phyloP scores from a whole-genome alignment of 2,329 filamentous ascomycete species.

The Pleoardoris graminearum region DNA sequence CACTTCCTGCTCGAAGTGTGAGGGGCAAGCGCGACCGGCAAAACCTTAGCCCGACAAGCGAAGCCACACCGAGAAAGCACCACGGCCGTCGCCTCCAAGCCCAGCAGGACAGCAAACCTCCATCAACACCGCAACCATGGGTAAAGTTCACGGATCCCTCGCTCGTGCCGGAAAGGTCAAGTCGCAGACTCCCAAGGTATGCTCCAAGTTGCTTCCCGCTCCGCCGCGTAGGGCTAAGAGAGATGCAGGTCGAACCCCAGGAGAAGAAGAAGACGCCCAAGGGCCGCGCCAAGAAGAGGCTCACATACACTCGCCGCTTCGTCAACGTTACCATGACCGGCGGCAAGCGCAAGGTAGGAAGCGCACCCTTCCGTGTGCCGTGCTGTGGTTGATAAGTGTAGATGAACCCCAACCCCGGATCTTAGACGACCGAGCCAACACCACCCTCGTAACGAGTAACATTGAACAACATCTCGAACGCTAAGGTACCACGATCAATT shows the following conservation, averaged over 20 bases:
- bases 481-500: conserved; percentile 4
- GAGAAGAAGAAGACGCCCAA: conserved; percentile 98
- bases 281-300: conserved; percentile 96
- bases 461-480: conserved; percentile 3
- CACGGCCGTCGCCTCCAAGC: neutral
- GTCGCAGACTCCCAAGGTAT: conserved; percentile 39
- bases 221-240: conserved; percentile 23
- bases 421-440: conserved; percentile 52
- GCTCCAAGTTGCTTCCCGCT: neutral
- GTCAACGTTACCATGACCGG: conserved; percentile 97
- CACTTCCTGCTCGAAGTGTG: neutral
- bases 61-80: conserved; percentile 5
- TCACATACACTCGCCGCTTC: conserved; percentile 95
- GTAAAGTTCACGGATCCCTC: conserved; percentile 93
- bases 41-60: conserved; percentile 8
- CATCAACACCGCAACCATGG: conserved; percentile 62
- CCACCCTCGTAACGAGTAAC: conserved; percentile 5
- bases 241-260: conserved; percentile 74
- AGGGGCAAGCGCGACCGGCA: conserved; percentile 7
- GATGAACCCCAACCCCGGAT: conserved; percentile 87
- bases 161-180: conserved; percentile 98
- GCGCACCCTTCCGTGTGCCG: neutral
- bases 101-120: conserved; percentile 8
- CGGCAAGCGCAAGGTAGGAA: conserved; percentile 91
- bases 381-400: conserved; percentile 39